Percentiles rank a stretch among this genome's conserved stretches.
Conservation (phyloP, 2,329 filamentous ascomycete genomes). For the Phaeophleospora eucalypticola region DNA sequence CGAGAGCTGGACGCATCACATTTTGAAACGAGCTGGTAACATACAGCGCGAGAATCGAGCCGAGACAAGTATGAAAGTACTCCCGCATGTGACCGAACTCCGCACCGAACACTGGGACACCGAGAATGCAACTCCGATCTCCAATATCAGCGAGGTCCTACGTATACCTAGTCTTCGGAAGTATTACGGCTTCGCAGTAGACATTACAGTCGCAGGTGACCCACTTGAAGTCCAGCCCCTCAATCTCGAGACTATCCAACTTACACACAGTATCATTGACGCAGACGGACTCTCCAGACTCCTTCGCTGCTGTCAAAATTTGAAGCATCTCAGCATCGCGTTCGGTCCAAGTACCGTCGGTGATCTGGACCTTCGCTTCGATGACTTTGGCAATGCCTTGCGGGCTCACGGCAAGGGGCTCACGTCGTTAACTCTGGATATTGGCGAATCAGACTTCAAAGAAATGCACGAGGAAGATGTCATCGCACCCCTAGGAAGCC, state of each 20-base stretch:
- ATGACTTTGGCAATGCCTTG: too few species aligned
- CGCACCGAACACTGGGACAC: conserved; percentile 2
- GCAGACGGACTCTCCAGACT: too few species aligned
- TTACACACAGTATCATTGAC: not conserved
- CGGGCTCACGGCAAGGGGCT: too few species aligned
- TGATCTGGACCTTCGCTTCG: too few species aligned
- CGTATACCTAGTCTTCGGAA: not conserved
- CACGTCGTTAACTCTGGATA: too few species aligned
- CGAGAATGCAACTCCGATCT: not conserved
- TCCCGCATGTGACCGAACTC: not conserved
- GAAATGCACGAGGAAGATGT: too few species aligned
- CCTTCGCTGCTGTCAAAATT: too few species aligned
- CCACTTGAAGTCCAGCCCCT: not conserved
- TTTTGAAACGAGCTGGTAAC: not conserved
- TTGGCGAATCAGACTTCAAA: too few species aligned
- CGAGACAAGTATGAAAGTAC: too few species aligned
- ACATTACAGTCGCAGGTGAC: not conserved
- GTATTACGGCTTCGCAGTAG: not conserved
- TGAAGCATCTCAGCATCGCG: too few species aligned
- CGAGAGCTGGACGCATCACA: not conserved
- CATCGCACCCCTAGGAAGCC: too few species aligned
- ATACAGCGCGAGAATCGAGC: not conserved
- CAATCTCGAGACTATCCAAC: not conserved
- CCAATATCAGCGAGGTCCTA: not conserved
- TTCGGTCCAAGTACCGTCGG: too few species aligned